phyloP scores from a whole-genome alignment of 1,284 basidiomycete species.

The Ceratobasidium sp. region DNA sequence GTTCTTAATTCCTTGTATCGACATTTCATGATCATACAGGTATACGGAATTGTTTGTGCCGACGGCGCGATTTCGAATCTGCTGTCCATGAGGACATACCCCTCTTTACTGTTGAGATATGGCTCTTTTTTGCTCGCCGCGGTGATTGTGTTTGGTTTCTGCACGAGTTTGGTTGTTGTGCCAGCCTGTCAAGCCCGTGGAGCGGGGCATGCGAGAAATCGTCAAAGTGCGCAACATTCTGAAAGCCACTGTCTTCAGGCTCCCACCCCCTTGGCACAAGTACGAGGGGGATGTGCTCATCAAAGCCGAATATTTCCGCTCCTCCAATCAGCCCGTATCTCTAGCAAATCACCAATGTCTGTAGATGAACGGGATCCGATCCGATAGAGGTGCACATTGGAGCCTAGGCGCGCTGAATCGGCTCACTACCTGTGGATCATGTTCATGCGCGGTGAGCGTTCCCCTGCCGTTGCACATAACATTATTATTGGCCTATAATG shows the following conservation, averaged over 20 bases:
- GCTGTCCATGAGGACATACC: background rate
- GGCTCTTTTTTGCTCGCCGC: background rate
- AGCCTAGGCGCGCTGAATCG: no score
- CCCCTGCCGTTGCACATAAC: no score
- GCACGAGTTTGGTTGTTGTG: background rate
- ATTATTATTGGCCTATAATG: no score
- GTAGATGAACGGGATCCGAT: no score
- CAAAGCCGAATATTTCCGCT: no score
- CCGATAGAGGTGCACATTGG: no score
- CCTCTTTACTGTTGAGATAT: background rate
- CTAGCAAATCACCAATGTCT: no score
- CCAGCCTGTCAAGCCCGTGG: slow-evolving; percentile 14
- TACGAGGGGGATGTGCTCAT: no score
- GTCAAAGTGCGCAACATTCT: background rate
- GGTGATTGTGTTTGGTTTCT: background rate
- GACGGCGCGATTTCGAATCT: slow-evolving; percentile 4
- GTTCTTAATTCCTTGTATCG: background rate
- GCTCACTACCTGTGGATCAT: no score
- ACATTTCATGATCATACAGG: background rate
- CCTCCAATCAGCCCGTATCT: no score
- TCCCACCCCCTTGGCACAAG: no score
- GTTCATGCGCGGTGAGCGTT: no score
- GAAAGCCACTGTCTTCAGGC: background rate
- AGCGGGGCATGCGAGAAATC: background rate
- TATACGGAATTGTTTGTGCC: background rate